These are phyloP conservation scores for Mrakia frigida DNA, from an alignment of 768 basidiomycete genomes.

Conservation along the genomic window DNA sequence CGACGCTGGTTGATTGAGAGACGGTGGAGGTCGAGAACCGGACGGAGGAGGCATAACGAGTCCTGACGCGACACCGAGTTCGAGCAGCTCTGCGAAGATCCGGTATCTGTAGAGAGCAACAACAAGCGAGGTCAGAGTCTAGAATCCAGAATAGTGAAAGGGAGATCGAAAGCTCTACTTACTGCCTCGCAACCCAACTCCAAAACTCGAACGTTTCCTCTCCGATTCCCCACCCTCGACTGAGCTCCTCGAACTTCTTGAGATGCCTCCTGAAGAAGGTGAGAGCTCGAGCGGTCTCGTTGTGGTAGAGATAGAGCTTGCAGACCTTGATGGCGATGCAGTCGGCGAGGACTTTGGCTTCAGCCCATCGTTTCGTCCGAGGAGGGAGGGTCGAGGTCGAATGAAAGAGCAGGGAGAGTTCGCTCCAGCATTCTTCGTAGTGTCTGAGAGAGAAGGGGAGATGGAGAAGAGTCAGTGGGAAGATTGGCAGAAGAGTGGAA, in stretches of 20 bases:
- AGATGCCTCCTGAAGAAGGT: slow-evolving; percentile 81
- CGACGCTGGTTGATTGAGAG: slow-evolving; percentile 34
- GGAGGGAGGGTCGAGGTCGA: slow-evolving; percentile 80
- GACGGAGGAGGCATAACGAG: slow-evolving; percentile 35
- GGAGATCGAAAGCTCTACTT: slow-evolving; percentile 43
- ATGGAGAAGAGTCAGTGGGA: background rate
- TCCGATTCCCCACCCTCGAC: slow-evolving; percentile 88
- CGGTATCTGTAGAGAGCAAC: slow-evolving; percentile 58
- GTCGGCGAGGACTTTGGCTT: slow-evolving; percentile 94
- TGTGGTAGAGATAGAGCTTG: slow-evolving; percentile 86
- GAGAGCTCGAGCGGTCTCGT: slow-evolving; percentile 72
- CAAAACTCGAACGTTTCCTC: slow-evolving; percentile 96
- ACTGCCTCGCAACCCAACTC: slow-evolving; percentile 95
- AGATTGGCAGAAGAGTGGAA: background rate
- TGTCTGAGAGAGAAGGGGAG: slow-evolving; percentile 54
- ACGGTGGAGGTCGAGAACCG: slow-evolving; percentile 38
- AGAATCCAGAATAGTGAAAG: background rate
- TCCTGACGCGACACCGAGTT: slow-evolving; percentile 60
- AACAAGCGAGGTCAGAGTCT: background rate
- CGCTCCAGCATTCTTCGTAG: slow-evolving; percentile 82
- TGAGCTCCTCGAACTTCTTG: slow-evolving; percentile 73
- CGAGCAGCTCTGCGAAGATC: slow-evolving; percentile 81
- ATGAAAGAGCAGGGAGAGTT: slow-evolving; percentile 78
- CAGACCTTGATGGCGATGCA: slow-evolving; percentile 86
- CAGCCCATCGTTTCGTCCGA: slow-evolving; percentile 95